Evolutionary conservation across 1,284 basidiomycete genomes (phyloP).

Genomic region (Thecaphora thlaspeos): DNA sequence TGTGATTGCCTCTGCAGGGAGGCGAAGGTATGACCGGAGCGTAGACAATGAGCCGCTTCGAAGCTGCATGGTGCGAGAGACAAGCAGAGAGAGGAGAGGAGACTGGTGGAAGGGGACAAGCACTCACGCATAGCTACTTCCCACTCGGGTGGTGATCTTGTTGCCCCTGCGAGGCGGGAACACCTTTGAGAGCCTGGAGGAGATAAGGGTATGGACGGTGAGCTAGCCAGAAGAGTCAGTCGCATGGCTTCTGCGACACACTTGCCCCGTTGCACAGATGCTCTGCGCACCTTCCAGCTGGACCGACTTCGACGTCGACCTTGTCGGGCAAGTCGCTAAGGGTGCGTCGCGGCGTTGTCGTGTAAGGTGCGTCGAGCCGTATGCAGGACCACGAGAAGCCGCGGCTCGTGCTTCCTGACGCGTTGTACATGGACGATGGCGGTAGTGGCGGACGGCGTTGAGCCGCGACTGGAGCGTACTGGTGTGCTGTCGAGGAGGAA

Average conservation of each 20-base stretch:
- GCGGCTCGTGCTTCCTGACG: no score
- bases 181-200: constrained; percentile 37
- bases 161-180: constrained; percentile 24
- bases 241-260: not conserved
- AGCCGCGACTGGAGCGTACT: no score
- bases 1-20: constrained; percentile 47
- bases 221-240: no score
- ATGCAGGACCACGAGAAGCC: not conserved
- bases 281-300: constrained; percentile 29
- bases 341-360: not conserved
- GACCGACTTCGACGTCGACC: constrained; percentile 39
- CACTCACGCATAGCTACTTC: constrained; percentile 38
- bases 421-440: no score
- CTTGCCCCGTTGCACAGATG: no score
- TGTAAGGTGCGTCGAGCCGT: not conserved
- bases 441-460: no score
- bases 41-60: not conserved
- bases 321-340: constrained; percentile 35
- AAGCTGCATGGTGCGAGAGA: not conserved
- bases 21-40: constrained; percentile 7
- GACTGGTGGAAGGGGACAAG: no score
- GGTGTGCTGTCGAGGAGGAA: no score
- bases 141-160: constrained; percentile 48
- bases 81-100: not conserved
- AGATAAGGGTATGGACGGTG: not conserved